Evolutionary conservation across 768 basidiomycete genomes (phyloP).

Genomic region (Fomitopsis serialis): DNA sequence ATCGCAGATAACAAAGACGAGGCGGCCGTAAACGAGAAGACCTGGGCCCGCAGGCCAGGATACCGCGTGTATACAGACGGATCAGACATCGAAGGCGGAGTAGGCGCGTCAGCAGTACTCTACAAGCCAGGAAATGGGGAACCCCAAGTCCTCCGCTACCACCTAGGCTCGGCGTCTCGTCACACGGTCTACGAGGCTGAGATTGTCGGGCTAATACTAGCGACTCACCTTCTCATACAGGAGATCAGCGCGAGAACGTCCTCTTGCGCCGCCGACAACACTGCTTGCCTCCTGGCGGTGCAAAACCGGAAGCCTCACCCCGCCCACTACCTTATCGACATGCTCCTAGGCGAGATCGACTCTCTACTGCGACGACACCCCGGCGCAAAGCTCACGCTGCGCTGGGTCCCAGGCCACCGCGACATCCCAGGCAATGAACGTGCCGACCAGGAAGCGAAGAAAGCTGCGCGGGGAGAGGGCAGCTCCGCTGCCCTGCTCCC

Average conservation of each 20-base stretch:
- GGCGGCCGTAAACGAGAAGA: conserved; percentile 4
- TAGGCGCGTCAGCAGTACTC: conserved; percentile 27
- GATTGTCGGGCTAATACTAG: conserved; percentile 22
- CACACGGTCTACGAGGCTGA: conserved; percentile 29
- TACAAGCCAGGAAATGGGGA: not conserved
- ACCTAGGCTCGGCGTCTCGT: conserved; percentile 16
- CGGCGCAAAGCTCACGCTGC: not conserved
- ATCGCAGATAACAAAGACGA: conserved; percentile 1
- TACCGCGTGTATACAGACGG: conserved; percentile 24
- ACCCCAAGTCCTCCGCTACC: conserved; percentile 3
- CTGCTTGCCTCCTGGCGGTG: conserved; percentile 1
- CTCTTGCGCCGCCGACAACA: conserved; percentile 9
- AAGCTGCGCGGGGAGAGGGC: conserved; percentile 5
- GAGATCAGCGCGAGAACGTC: not conserved
- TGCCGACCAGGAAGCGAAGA: conserved; percentile 10
- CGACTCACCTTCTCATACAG: conserved; percentile 18
- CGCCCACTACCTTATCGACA: conserved; percentile 7
- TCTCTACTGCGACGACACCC: not conserved
- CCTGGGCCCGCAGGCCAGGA: not conserved
- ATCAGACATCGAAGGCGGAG: conserved; percentile 19
- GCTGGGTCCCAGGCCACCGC: conserved; percentile 11
- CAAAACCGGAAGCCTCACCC: not conserved
- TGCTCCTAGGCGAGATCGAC: not conserved
- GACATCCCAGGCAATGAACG: conserved; percentile 10
- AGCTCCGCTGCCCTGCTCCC: not conserved